A percentile compares a stretch with the other conserved stretches of the same genome.
Conservation (phyloP, 2,329 filamentous ascomycete species). For the Verticillium tricorpus region DNA sequence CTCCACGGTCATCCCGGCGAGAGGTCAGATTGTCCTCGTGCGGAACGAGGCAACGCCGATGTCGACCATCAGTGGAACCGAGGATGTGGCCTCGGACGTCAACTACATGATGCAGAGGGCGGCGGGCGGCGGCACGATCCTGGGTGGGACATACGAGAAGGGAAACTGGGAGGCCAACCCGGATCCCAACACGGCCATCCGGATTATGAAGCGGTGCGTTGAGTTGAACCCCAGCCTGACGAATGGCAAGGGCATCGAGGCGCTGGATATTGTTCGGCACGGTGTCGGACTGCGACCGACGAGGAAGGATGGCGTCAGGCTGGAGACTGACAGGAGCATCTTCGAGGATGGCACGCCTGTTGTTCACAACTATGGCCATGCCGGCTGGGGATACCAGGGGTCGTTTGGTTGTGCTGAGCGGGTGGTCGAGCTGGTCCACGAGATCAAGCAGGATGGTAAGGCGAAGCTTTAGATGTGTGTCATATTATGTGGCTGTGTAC, state of each 20-base stretch:
- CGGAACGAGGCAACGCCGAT: constrained; percentile 72
- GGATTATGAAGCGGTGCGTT: constrained; percentile 79
- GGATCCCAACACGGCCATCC: constrained; percentile 71
- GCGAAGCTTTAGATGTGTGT: constrained; percentile 19
- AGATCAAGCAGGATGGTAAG: constrained; percentile 38
- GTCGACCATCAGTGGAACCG: constrained; percentile 65
- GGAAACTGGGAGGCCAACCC: constrained; percentile 74
- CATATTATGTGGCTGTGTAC: too few relatives aligned
- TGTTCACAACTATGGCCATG: constrained; percentile 80
- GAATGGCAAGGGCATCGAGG: constrained; percentile 63
- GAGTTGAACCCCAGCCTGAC: constrained; percentile 61
- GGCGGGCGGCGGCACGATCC: constrained; percentile 71
- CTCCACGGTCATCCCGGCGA: constrained; percentile 55
- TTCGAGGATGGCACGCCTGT: constrained; percentile 53
- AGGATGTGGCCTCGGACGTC: constrained; percentile 68
- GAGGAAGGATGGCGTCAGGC: constrained; percentile 65
- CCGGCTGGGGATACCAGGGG: constrained; percentile 70
- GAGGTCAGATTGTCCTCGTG: constrained; percentile 74
- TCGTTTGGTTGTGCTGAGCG: constrained; percentile 67
- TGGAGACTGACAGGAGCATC: constrained; percentile 65
- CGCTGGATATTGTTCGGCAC: constrained; percentile 71
- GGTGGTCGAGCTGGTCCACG: constrained; percentile 62
- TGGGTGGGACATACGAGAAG: constrained; percentile 82
- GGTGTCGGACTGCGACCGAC: constrained; percentile 77
- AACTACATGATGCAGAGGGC: constrained; percentile 82